These are phyloP conservation scores for Ophiostoma quercus DNA, from an alignment of 2,329 filamentous ascomycete genomes.

Conservation along the genomic window DNA sequence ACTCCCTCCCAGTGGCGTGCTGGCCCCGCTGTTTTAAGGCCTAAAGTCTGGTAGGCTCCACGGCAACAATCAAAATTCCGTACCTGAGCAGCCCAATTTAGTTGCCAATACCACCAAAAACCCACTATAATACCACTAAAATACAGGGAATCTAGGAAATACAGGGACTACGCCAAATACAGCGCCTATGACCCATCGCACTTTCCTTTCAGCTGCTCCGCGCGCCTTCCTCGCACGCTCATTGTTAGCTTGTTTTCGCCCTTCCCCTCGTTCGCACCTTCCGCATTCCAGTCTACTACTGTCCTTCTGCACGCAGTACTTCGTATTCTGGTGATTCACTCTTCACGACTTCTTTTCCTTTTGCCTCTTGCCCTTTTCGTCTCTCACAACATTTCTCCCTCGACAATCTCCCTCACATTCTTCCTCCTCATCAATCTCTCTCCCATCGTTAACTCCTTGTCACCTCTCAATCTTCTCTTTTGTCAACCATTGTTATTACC, in stretches of 20 bases:
- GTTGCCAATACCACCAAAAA: not conserved
- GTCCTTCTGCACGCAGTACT: not conserved
- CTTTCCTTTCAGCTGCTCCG: conserved; percentile 12
- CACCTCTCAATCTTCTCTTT: not conserved
- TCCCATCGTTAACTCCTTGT: not conserved
- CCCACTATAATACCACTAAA: not conserved
- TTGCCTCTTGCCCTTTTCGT: not conserved
- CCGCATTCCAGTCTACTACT: not conserved
- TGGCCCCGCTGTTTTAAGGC: conserved; percentile 11
- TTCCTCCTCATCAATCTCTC: not conserved
- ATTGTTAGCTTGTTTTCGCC: not conserved
- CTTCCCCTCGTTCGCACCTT: conserved; percentile 17
- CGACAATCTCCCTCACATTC: conserved; percentile 6
- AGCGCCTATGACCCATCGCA: conserved; percentile 2
- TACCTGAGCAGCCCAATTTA: not conserved
- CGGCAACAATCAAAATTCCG: conserved; percentile 13
- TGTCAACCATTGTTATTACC: not conserved
- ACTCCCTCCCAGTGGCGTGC: not conserved
- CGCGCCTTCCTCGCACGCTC: not conserved
- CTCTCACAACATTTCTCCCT: not conserved
- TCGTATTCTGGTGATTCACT: not conserved
- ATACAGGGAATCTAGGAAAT: not conserved
- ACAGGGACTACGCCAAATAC: not conserved
- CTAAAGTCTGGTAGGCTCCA: not conserved
- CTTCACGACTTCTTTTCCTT: not conserved